These are phyloP conservation scores for Trichoderma pleuroti DNA, from an alignment of 2,329 filamentous ascomycete species.

Conservation along the genomic window DNA sequence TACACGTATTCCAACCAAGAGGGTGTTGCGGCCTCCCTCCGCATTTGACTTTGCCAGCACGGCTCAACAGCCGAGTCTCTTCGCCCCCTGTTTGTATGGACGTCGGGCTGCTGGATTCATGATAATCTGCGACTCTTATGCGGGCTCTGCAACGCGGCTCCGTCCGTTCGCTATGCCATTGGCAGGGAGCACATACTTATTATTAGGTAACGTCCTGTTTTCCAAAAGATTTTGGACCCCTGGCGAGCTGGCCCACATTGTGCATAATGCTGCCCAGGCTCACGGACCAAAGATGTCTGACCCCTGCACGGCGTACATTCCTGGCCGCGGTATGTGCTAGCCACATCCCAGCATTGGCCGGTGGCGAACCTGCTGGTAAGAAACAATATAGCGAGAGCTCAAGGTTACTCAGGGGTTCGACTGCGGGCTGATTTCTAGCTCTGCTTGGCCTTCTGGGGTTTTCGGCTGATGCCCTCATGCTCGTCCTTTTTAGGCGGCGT, in stretches of 20 bases:
- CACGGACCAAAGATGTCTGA: not conserved
- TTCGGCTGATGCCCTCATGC: conserved; percentile 7
- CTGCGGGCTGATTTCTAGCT: conserved; percentile 1
- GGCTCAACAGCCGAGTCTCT: not conserved
- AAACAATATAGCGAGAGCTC: not conserved
- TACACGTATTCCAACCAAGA: not conserved
- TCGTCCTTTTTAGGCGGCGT: not conserved
- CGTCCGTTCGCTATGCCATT: not conserved
- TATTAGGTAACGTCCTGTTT: not conserved
- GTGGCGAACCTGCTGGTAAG: not conserved
- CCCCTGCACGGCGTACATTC: conserved; percentile 7
- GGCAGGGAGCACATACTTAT: not conserved
- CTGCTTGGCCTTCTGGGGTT: conserved; percentile 9
- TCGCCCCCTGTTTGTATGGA: not conserved
- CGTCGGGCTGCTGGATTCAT: not conserved
- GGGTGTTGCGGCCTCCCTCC: not conserved
- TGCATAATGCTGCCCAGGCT: not conserved
- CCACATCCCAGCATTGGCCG: conserved; percentile 17
- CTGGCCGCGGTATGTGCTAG: not conserved
- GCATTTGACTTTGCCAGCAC: not conserved
- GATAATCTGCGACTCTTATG: not conserved
- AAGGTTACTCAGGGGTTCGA: conserved; percentile 16
- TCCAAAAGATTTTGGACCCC: not conserved
- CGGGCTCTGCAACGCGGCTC: not conserved
- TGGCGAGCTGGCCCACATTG: not conserved